Percentiles rank a stretch among this genome's conserved stretches.
phyloP scores from a whole-genome alignment of 768 basidiomycete genomes.

The Agrocybe praecox region DNA sequence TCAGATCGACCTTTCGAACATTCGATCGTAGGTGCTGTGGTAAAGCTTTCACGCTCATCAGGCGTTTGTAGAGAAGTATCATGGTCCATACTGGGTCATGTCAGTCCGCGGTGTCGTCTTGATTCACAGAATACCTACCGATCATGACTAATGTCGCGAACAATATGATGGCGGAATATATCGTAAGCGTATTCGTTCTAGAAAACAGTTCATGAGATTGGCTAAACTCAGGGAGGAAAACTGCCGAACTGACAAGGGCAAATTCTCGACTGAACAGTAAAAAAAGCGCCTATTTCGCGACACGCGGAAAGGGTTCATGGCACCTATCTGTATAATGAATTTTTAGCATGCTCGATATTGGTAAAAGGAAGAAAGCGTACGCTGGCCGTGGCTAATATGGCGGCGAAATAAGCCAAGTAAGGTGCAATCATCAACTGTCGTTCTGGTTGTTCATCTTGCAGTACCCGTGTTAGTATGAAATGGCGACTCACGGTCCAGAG shows the following conservation, averaged over 20 bases:
- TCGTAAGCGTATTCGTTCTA: slow-evolving; percentile 43
- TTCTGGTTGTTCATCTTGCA: neutral
- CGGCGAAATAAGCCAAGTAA: slow-evolving; percentile 40
- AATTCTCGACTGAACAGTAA: slow-evolving; percentile 47
- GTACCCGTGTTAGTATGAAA: neutral
- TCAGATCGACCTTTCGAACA: slow-evolving; percentile 37
- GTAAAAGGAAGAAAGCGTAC: slow-evolving; percentile 25
- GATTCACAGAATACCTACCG: slow-evolving; percentile 25
- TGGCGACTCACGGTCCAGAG: slow-evolving; percentile 37
- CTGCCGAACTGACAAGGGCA: slow-evolving; percentile 32
- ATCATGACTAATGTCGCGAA: slow-evolving; percentile 40
- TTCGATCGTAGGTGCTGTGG: neutral
- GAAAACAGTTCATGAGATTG: neutral
- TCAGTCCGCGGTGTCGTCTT: neutral
- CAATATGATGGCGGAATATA: slow-evolving; percentile 40
- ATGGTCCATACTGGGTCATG: slow-evolving; percentile 39
- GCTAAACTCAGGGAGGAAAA: neutral
- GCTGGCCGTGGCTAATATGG: slow-evolving; percentile 40
- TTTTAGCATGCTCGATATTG: too few species aligned
- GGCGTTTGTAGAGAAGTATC: slow-evolving; percentile 38
- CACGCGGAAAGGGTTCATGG: slow-evolving; percentile 32
- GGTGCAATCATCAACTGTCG: slow-evolving; percentile 43
- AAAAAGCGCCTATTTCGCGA: slow-evolving; percentile 53
- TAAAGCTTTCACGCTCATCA: slow-evolving; percentile 13
- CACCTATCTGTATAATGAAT: slow-evolving; percentile 34